Base-by-base conservation (phyloP, 352 stramenopile species). In the Peronospora belbahrii region DNA sequence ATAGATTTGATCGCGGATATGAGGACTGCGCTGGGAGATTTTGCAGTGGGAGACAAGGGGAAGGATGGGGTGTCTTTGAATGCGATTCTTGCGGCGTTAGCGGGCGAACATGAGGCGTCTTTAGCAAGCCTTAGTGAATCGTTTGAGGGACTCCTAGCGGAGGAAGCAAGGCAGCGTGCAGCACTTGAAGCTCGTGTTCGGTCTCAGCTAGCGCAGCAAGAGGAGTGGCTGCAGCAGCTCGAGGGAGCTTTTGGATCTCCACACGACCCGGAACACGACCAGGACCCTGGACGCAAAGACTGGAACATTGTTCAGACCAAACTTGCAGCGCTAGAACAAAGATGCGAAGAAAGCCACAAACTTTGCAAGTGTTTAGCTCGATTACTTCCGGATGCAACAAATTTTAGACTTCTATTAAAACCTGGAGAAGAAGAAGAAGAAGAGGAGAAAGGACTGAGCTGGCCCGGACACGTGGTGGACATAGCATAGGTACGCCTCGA, bases 191-290 rank as follows among this genome's bases (percentile, higher is more conserved):
- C 57, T 15, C 74, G 72, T n/a, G 53, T 88, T n/a, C 58, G 71
- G 4, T 59, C 47, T 2, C 74, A 80, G 10, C 62, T 85, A 3
- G 59, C 60, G 2, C 72, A 87, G 24, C 75, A 88, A 14, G 79
- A 87, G 34, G 76, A 91, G 48, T 88, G 79, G 79, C 44, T 91
- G 6, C 79, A 86, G 44, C 79, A 90, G 46, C 62, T 90, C 2
- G 78, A 90, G 52, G 71, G 72, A 22, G 74, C 78, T 4, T 79
- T 83, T 44, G 66, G 67, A 2, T 78, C 67, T 22, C 65, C 64
- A 50, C 66, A 85, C 32, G 68, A 78, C 42, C 49, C 59, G 13
- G 42, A 64, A 14, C 52, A 54, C 10, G 46, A 59, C 13, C 54
- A 55, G 22, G 45, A 65, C 4, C 25, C 36, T 11, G 48, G 35